Percentiles rank a stretch among this genome's conserved stretches.
Conservation (phyloP, 2,329 filamentous ascomycete genomes). For the Furcasterigmium sp. region DNA sequence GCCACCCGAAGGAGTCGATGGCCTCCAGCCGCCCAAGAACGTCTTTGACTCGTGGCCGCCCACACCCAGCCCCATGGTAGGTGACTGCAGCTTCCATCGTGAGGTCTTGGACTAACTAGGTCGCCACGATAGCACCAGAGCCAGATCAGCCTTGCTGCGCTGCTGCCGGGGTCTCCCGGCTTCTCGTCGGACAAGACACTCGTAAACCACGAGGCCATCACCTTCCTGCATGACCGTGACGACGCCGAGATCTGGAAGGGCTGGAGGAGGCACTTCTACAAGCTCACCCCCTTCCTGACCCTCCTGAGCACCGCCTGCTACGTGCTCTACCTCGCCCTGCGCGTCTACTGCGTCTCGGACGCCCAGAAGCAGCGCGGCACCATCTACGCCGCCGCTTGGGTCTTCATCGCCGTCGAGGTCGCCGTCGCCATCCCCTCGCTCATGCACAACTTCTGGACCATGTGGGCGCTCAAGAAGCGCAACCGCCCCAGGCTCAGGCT, state of each 20-base stretch:
- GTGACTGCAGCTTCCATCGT: conserved; percentile 1
- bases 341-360: conserved; percentile 45
- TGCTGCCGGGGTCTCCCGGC: conserved; percentile 26
- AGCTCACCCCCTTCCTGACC: conserved; percentile 30
- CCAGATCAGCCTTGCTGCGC: conserved; percentile 32
- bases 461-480: conserved; percentile 51
- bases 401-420: conserved; percentile 51
- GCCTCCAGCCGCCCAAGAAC: conserved; percentile 12
- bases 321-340: conserved; percentile 42
- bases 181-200: conserved; percentile 23
- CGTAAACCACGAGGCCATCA: conserved; percentile 25
- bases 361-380: conserved; percentile 36
- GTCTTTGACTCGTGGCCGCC: conserved; percentile 16
- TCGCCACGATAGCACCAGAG: conserved; percentile 32
- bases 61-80: conserved; percentile 17
- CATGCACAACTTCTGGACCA: conserved; percentile 53
- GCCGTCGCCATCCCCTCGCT: conserved; percentile 47
- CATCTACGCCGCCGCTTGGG: conserved; percentile 46
- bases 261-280: conserved; percentile 34
- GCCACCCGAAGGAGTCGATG: conserved; percentile 14
- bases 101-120: no score
- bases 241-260: conserved; percentile 38
- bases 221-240: conserved; percentile 35
- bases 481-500: conserved; percentile 47
- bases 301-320: conserved; percentile 36